These are phyloP conservation scores for Nothomitra cinnamomea DNA, from an alignment of 2,329 filamentous ascomycete species.

Conservation along the genomic window DNA sequence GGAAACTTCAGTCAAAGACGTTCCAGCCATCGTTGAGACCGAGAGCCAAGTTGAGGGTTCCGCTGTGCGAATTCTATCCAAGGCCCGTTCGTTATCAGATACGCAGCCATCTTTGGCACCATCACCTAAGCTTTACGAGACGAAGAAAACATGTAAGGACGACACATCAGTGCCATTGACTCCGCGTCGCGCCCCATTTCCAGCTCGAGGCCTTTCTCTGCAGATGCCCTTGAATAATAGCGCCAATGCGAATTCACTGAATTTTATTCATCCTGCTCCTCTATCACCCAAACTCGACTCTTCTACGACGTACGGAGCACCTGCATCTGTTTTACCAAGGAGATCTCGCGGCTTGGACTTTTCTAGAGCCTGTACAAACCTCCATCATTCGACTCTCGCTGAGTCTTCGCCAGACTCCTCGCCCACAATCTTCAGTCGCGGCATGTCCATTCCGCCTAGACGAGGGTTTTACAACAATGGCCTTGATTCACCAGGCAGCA, in stretches of 20 bases:
- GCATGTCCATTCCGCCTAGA: constrained; percentile 38
- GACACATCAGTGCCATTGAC: constrained; percentile 38
- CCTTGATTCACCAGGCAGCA: constrained; percentile 45
- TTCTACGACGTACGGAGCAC: constrained; percentile 70
- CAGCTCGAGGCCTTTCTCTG: constrained; percentile 47
- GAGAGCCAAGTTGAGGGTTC: constrained; percentile 10
- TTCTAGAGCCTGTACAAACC: constrained; percentile 76
- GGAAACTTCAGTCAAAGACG: constrained; percentile 2
- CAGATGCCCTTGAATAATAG: constrained; percentile 42
- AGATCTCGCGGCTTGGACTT: constrained; percentile 86
- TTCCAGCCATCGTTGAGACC: constrained; percentile 14
- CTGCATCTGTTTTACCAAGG: constrained; percentile 72
- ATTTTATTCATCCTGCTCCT: constrained; percentile 42
- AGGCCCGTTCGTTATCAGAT: constrained; percentile 49
- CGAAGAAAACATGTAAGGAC: constrained; percentile 44
- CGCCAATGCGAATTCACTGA: constrained; percentile 27
- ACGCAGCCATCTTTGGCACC: constrained; percentile 40
- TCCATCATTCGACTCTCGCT: constrained; percentile 89
- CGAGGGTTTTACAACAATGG: constrained; percentile 23
- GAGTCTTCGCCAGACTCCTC: constrained; percentile 84
- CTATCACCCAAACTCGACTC: constrained; percentile 76
- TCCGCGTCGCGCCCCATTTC: constrained; percentile 50
- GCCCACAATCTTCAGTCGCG: constrained; percentile 60
- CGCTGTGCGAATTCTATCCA: constrained; percentile 22
- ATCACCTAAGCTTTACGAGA: constrained; percentile 39